phyloP scores from a whole-genome alignment of 495 filamentous ascomycete species.

The Chaetomium tenue region DNA sequence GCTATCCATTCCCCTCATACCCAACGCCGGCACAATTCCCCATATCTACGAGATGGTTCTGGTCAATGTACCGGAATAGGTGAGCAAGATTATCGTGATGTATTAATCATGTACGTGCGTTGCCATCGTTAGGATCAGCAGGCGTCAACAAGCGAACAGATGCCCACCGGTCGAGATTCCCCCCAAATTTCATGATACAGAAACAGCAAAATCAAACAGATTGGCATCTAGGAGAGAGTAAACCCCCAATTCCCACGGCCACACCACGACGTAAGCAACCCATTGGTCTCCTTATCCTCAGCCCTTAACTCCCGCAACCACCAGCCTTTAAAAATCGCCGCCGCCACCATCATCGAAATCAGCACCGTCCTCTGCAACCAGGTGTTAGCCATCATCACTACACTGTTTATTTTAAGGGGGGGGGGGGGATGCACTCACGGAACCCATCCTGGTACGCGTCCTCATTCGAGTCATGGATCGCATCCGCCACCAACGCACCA shows the following conservation, averaged over 20 bases:
- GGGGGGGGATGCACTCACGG: slow-evolving; percentile 28
- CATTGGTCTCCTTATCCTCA: background rate
- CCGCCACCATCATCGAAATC: slow-evolving; percentile 39
- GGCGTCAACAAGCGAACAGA: background rate
- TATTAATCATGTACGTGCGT: slow-evolving; percentile 3
- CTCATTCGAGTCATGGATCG: slow-evolving; percentile 58
- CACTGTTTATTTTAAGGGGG: background rate
- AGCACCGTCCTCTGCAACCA: slow-evolving; percentile 42
- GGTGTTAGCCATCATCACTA: background rate
- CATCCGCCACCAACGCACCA: slow-evolving; percentile 65
- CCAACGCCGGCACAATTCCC: too few species aligned
- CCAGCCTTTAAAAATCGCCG: slow-evolving; percentile 53
- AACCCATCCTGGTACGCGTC: slow-evolving; percentile 51
- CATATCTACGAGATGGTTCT: background rate
- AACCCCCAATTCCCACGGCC: background rate
- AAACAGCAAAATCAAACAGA: background rate
- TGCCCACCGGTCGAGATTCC: background rate
- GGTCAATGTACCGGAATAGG: background rate
- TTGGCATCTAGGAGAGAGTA: background rate
- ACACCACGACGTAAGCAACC: background rate
- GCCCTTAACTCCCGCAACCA: background rate
- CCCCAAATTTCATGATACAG: background rate
- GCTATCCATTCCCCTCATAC: too few species aligned
- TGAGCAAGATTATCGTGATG: background rate
- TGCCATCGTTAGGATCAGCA: background rate